phyloP scores from a whole-genome alignment of 2,329 filamentous ascomycete species.

The Paramyrothecium roridum region DNA sequence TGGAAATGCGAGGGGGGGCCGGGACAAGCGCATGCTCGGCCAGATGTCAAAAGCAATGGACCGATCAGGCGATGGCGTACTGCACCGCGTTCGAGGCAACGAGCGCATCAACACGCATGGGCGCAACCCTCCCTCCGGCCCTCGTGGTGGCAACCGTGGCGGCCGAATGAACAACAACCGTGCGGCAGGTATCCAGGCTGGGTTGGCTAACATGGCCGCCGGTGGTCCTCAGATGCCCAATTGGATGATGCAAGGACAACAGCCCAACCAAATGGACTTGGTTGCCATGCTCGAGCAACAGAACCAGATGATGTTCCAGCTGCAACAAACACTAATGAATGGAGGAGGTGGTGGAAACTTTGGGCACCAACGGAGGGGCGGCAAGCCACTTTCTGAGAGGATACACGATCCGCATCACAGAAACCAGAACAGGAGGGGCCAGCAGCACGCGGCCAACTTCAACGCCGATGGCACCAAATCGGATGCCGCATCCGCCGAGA shows the following conservation, averaged over 20 bases:
- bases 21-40: conserved; percentile 80
- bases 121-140: conserved; percentile 69
- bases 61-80: conserved; percentile 66
- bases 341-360: conserved; percentile 41
- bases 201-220: conserved; percentile 42
- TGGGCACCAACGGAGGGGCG: conserved; percentile 33
- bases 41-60: conserved; percentile 84
- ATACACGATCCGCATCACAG: conserved; percentile 55
- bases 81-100: conserved; percentile 76
- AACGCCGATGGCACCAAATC: conserved; percentile 28
- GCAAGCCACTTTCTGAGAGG: conserved; percentile 72
- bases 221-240: conserved; percentile 29
- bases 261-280: conserved; percentile 51
- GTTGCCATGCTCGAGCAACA: conserved; percentile 85
- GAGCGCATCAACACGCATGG: conserved; percentile 80
- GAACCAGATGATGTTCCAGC: conserved; percentile 78
- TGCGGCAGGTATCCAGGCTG: conserved; percentile 45
- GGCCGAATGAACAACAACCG: conserved; percentile 51
- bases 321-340: conserved; percentile 62
- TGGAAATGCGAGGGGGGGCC: conserved; percentile 54
- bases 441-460: conserved; percentile 37
- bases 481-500: conserved; percentile 31
- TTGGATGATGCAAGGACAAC: conserved; percentile 47
- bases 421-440: conserved; percentile 47
- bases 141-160: conserved; percentile 52